These are phyloP conservation scores for Oryza coarctata DNA, from an alignment of 176 grass and related monocot genomes.

Conservation along the genomic window DNA sequence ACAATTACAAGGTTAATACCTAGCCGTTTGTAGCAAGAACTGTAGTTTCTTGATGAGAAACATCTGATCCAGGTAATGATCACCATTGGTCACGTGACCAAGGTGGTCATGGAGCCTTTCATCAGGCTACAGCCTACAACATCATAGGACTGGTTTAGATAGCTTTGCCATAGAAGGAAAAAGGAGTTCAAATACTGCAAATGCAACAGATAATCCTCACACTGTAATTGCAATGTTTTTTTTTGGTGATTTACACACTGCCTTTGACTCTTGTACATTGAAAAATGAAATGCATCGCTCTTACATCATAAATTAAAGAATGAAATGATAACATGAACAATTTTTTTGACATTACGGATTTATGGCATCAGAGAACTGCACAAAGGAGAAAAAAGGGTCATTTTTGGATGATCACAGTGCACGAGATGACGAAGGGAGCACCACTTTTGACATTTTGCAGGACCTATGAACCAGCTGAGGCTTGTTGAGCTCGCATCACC, in stretches of 20 bases:
- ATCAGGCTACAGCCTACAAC: background rate
- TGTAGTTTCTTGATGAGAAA: too few species aligned
- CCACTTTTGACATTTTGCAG: background rate
- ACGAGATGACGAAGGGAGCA: background rate
- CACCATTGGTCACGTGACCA: too few species aligned
- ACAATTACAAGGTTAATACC: background rate
- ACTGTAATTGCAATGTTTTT: background rate
- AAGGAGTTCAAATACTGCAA: background rate
- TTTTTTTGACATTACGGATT: background rate
- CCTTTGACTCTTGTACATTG: background rate
- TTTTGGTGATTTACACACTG: background rate
- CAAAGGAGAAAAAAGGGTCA: background rate
- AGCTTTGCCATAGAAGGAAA: background rate
- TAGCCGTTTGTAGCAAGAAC: too few species aligned
- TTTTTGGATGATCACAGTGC: background rate
- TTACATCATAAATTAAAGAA: constrained; percentile 23
- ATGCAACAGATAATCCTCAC: background rate
- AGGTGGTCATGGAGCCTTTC: background rate
- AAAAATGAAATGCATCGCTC: background rate
- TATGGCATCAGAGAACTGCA: background rate
- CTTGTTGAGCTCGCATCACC: constrained; percentile 63
- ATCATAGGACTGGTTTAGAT: background rate
- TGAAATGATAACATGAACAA: background rate
- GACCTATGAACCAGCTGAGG: constrained; percentile 23
- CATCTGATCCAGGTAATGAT: too few species aligned